These are phyloP conservation scores for Lathyrus sativus DNA, from an alignment of 306 rosid genomes.

Conservation along the genomic window DNA sequence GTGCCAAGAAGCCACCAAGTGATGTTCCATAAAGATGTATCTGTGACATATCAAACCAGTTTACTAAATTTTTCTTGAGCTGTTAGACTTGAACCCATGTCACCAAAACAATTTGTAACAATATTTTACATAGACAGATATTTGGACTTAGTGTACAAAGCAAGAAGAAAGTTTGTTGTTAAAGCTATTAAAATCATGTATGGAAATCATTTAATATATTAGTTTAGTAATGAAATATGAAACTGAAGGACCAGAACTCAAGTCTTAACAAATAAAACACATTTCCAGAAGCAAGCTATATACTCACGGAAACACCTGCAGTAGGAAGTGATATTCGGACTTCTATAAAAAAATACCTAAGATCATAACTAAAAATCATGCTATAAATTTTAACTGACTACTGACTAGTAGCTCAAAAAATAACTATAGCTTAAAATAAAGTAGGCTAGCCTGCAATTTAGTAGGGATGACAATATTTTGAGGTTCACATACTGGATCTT, in stretches of 20 bases:
- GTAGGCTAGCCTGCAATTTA: constrained; percentile 17
- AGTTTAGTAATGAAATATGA: constrained; percentile 22
- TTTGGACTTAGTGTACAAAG: background rate
- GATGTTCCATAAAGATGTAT: constrained; percentile 98
- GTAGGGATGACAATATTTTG: constrained; percentile 8
- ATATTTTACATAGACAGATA: constrained; percentile 26
- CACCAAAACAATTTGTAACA: constrained; percentile 13
- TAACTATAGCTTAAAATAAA: constrained; percentile 14
- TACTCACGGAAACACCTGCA: too few species aligned
- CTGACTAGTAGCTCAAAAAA: constrained; percentile 6
- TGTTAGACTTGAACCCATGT: constrained; percentile 3
- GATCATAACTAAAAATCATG: background rate
- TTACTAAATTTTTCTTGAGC: constrained; percentile 28
- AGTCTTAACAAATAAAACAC: constrained; percentile 23
- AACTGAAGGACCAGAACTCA: constrained; percentile 15
- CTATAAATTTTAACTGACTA: constrained; percentile 2
- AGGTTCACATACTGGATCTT: constrained; percentile 17
- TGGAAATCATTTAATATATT: constrained; percentile 7
- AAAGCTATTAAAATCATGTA: constrained; percentile 20
- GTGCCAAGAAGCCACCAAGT: constrained; percentile 98
- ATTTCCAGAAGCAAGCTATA: constrained; percentile 12
- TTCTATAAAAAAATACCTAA: constrained; percentile 4
- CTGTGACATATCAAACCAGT: constrained; percentile 52
- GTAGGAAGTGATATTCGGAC: too few species aligned
- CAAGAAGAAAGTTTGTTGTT: constrained; percentile 15